These are phyloP conservation scores for Neonectria magnoliae DNA, from an alignment of 2,329 filamentous ascomycete species.

Conservation along the genomic window DNA sequence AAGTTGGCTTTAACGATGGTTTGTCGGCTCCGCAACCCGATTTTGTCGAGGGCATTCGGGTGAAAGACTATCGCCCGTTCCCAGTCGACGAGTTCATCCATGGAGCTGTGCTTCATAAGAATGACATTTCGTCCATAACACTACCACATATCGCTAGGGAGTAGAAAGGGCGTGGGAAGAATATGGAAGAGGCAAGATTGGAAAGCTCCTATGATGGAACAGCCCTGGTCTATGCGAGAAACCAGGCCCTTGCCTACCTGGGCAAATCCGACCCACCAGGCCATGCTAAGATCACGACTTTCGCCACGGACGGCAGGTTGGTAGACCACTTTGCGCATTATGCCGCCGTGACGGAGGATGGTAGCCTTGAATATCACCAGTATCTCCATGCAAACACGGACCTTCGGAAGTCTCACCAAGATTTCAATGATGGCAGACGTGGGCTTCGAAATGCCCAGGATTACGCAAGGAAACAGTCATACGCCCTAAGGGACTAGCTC, in stretches of 20 bases:
- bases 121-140: constrained; percentile 32
- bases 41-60: constrained; percentile 39
- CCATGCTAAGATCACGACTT: constrained; percentile 39
- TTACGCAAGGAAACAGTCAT: constrained; percentile 26
- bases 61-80: constrained; percentile 14
- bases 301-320: constrained; percentile 42
- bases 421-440: constrained; percentile 27
- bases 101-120: constrained; percentile 34
- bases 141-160: constrained; percentile 45
- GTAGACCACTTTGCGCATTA: constrained; percentile 42
- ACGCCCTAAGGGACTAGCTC: constrained; percentile 30
- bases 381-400: constrained; percentile 27
- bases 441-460: constrained; percentile 40
- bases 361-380: constrained; percentile 37
- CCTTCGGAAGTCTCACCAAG: constrained; percentile 27
- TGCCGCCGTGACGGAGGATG: constrained; percentile 24
- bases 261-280: constrained; percentile 29
- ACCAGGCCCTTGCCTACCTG: constrained; percentile 36
- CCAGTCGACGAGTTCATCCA: constrained; percentile 21
- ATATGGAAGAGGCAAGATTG: constrained; percentile 29
- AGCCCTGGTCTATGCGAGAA: constrained; percentile 42
- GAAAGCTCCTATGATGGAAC: constrained; percentile 41
- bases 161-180: constrained; percentile 26
- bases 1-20: constrained; percentile 42
- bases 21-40: constrained; percentile 43